These are phyloP conservation scores for Styphnolobium japonicum DNA, from an alignment of 306 rosid species.

Conservation along the genomic window DNA sequence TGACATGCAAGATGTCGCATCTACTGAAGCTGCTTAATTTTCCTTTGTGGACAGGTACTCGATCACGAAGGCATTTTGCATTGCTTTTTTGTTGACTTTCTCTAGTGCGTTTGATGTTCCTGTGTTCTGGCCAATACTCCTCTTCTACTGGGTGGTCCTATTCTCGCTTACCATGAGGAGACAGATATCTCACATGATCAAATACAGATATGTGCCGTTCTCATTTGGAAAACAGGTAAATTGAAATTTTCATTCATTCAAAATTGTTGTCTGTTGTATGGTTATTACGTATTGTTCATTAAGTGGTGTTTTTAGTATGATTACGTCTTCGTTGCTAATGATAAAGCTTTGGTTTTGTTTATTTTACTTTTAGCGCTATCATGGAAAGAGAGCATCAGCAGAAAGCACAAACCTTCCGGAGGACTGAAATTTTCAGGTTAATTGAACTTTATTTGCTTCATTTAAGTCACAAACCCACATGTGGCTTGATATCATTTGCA, in stretches of 20 bases:
- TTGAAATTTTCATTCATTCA: background rate
- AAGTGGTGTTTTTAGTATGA: background rate
- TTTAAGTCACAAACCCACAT: conserved; percentile 26
- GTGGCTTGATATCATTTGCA: conserved; percentile 34
- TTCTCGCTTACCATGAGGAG: conserved; percentile 89
- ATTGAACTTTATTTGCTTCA: conserved; percentile 6
- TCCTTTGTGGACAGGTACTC: conserved; percentile 67
- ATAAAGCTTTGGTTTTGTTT: background rate
- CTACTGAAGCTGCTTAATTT: conserved; percentile 18
- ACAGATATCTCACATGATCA: conserved; percentile 93
- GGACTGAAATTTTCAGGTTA: conserved; percentile 43
- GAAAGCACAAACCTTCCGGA: conserved; percentile 47
- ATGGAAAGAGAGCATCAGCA: conserved; percentile 54
- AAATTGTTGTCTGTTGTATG: background rate
- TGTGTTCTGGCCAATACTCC: conserved; percentile 97
- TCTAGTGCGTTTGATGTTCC: conserved; percentile 59
- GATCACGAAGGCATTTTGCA: conserved; percentile 82
- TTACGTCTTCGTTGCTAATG: conserved; percentile 17
- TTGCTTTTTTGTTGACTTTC: conserved; percentile 88
- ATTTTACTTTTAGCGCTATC: conserved; percentile 60
- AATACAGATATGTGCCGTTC: conserved; percentile 89
- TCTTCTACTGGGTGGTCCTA: conserved; percentile 86
- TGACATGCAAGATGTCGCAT: background rate
- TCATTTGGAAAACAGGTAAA: conserved; percentile 90
- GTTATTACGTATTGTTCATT: conserved; percentile 1